Conservation (phyloP, 192 early-diverging fungal species). For the Linderina pennispora region DNA sequence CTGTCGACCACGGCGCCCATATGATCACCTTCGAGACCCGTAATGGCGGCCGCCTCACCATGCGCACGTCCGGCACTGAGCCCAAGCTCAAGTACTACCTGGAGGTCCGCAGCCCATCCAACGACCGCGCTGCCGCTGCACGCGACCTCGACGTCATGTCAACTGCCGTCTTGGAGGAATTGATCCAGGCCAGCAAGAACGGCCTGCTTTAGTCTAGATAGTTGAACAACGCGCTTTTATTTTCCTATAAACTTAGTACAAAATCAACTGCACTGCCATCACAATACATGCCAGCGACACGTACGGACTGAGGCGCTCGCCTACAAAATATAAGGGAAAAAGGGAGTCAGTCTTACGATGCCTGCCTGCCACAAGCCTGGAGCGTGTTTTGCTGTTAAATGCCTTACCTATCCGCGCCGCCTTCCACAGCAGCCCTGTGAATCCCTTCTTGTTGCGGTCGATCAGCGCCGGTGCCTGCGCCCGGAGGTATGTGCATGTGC, state of each 20-base stretch:
- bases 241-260: too few relatives aligned
- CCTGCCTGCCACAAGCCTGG: too few relatives aligned
- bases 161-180: conserved; percentile 44
- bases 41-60: conserved; percentile 59
- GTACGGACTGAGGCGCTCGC: conserved; percentile 92
- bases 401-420: conserved; percentile 85
- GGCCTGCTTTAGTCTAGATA: too few relatives aligned
- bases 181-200: conserved; percentile 28
- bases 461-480: conserved; percentile 82
- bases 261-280: too few relatives aligned
- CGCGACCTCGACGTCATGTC: conserved; percentile 48
- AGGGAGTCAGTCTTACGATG: too few relatives aligned
- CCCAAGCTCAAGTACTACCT: conserved; percentile 89
- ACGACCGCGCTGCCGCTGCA: conserved; percentile 42
- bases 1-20: conserved; percentile 68
- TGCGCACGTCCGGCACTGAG: conserved; percentile 78
- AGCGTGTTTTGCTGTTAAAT: too few relatives aligned
- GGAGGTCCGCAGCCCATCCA: conserved; percentile 48
- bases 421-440: conserved; percentile 94
- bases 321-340: too few relatives aligned
- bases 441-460: conserved; percentile 85
- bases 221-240: too few relatives aligned
- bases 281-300: conserved; percentile 83
- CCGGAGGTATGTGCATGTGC: conserved; percentile 93
- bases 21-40: conserved; percentile 88